phyloP scores from a whole-genome alignment of 2,329 filamentous ascomycete genomes.

The Pseudogymnoascus sp. region DNA sequence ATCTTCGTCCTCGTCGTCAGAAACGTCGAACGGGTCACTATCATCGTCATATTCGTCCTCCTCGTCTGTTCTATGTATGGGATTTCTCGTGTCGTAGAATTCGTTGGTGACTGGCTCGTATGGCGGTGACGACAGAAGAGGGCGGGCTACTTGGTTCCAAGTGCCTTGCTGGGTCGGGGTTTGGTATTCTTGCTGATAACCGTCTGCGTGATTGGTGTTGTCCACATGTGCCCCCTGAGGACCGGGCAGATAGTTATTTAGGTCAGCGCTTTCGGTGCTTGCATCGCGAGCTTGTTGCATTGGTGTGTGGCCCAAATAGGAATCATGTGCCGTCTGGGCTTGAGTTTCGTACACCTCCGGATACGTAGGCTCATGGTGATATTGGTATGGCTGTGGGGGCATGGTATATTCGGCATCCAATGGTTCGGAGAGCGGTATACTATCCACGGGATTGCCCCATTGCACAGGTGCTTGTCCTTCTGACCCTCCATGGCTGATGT shows the following conservation, averaged over 20 bases:
- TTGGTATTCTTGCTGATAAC: not conserved
- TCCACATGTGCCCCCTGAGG: not conserved
- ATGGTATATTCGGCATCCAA: not conserved
- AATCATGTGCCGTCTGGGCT: not conserved
- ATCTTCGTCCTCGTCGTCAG: constrained; percentile 50
- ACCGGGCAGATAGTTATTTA: not conserved
- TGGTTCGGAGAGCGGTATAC: not conserved
- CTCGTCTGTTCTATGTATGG: not conserved
- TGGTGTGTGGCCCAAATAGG: not conserved
- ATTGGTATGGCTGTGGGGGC: not conserved
- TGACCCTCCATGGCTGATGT: not conserved
- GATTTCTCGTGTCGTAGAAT: not conserved
- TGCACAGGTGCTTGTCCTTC: not conserved
- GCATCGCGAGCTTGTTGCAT: not conserved
- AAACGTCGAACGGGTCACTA: constrained; percentile 40
- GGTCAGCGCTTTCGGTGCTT: not conserved
- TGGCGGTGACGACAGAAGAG: not conserved
- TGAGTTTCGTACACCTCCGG: not conserved
- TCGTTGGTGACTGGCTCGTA: not conserved
- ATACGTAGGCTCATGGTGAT: not conserved
- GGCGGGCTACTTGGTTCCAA: not conserved
- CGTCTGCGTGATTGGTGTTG: not conserved
- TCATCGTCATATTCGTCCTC: constrained; percentile 17
- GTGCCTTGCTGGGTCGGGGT: not conserved
- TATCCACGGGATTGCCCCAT: not conserved